phyloP scores from a whole-genome alignment of 306 rosid species.

The Canavalia ensiformis region DNA sequence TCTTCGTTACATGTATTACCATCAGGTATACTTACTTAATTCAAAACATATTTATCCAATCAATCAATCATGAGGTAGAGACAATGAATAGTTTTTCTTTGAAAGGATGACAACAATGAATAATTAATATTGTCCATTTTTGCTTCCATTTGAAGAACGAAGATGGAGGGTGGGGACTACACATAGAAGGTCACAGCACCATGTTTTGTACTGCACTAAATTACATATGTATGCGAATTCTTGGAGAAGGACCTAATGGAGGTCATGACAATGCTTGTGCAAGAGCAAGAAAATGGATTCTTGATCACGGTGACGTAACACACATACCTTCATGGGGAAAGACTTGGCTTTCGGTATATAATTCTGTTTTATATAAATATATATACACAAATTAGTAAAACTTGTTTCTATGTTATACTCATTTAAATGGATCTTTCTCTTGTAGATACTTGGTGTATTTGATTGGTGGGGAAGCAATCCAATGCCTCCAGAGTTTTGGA shows the following conservation, averaged over 20 bases:
- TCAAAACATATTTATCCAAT: neutral
- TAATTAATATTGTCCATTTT: neutral
- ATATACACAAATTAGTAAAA: neutral
- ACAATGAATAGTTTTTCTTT: neutral
- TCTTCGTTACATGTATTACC: constrained; percentile 73
- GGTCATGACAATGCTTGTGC: constrained; percentile 70
- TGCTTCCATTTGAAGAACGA: constrained; percentile 60
- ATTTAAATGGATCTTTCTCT: neutral
- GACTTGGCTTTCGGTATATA: constrained; percentile 84
- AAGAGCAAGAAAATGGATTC: constrained; percentile 79
- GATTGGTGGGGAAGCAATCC: constrained; percentile 82
- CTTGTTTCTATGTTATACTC: neutral
- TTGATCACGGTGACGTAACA: constrained; percentile 70
- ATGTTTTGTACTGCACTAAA: constrained; percentile 76
- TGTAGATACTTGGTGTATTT: constrained; percentile 71
- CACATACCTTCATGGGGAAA: constrained; percentile 89
- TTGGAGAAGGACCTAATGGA: constrained; percentile 76
- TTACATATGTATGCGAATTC: constrained; percentile 72
- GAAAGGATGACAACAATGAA: neutral
- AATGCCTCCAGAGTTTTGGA: constrained; percentile 90
- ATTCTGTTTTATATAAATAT: neutral
- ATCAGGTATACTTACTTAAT: constrained; percentile 58
- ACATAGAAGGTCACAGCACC: constrained; percentile 80
- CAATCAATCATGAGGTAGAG: neutral
- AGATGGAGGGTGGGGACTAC: constrained; percentile 93